Conservation (phyloP, 495 filamentous ascomycete species). For the Geopyxis carbonaria region DNA sequence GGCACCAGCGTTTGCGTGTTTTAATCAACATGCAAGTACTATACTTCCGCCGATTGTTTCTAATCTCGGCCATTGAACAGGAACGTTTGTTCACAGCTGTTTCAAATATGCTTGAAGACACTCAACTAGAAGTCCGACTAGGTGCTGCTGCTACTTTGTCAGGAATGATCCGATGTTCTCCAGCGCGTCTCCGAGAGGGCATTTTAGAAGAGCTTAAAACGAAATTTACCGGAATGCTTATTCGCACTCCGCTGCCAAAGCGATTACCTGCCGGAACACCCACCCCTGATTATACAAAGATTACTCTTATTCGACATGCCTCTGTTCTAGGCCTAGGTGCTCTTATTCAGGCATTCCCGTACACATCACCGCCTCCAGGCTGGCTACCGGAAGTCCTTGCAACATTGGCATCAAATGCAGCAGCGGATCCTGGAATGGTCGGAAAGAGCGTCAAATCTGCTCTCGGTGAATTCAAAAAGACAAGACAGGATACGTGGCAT, state of each 20-base stretch:
- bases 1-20: conserved; percentile 93
- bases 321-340: conserved; percentile 85
- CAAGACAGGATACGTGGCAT: conserved; percentile 95
- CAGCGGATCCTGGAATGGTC: conserved; percentile 77
- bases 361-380: conserved; percentile 70
- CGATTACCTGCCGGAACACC: conserved; percentile 49
- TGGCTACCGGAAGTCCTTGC: conserved; percentile 94
- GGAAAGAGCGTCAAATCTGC: conserved; percentile 95
- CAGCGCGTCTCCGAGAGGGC: conserved; percentile 53
- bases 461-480: conserved; percentile 97
- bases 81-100: conserved; percentile 75
- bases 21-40: conserved; percentile 99
- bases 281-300: conserved; percentile 66
- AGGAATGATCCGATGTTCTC: conserved; percentile 98
- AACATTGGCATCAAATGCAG: conserved; percentile 64
- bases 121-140: conserved; percentile 86
- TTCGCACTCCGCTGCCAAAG: conserved; percentile 73
- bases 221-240: conserved; percentile 60
- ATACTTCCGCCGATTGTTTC: conserved; percentile 92
- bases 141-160: conserved; percentile 80
- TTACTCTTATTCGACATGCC: conserved; percentile 69
- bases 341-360: conserved; percentile 91
- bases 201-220: conserved; percentile 57
- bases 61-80: conserved; percentile 62
- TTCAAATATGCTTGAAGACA: conserved; percentile 78